phyloP scores from a whole-genome alignment of 2,329 filamentous ascomycete species.

The Myriosclerotinia curreyana region DNA sequence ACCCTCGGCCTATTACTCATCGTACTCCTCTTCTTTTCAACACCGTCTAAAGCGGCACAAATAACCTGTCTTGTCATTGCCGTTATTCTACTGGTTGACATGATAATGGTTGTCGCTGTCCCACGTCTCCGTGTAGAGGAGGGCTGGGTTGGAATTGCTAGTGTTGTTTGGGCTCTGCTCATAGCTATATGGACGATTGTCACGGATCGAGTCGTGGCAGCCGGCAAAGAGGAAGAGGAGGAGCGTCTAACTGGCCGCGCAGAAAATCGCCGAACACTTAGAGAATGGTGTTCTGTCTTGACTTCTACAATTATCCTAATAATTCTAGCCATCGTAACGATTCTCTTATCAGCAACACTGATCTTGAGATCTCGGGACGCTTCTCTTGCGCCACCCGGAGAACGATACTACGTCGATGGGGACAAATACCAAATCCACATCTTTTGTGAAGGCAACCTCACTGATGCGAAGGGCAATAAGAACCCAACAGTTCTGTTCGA shows the following conservation, averaged over 20 bases:
- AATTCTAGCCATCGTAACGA: constrained; percentile 62
- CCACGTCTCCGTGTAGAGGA: constrained; percentile 75
- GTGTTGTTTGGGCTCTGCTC: constrained; percentile 76
- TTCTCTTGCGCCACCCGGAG: constrained; percentile 68
- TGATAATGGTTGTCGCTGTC: constrained; percentile 76
- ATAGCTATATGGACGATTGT: constrained; percentile 76
- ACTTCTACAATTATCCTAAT: constrained; percentile 69
- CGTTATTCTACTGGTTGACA: constrained; percentile 65
- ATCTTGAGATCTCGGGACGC: constrained; percentile 78
- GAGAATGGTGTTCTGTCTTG: constrained; percentile 81
- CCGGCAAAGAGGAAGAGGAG: constrained; percentile 92
- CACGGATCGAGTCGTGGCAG: constrained; percentile 78
- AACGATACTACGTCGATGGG: constrained; percentile 75
- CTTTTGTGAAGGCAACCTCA: constrained; percentile 74
- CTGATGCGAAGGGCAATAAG: constrained; percentile 51
- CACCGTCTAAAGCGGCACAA: constrained; percentile 76
- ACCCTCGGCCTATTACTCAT: constrained; percentile 73
- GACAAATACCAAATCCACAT: constrained; percentile 85
- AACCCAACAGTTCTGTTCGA: constrained; percentile 84
- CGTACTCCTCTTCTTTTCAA: constrained; percentile 80
- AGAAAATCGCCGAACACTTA: constrained; percentile 76
- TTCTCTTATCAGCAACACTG: constrained; percentile 77
- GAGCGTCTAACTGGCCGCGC: constrained; percentile 84
- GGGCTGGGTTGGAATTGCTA: constrained; percentile 85
- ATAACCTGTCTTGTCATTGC: constrained; percentile 68